Evolutionary conservation across 2,329 filamentous ascomycete genomes (phyloP).

Genomic region (Diaporthe vaccinii): DNA sequence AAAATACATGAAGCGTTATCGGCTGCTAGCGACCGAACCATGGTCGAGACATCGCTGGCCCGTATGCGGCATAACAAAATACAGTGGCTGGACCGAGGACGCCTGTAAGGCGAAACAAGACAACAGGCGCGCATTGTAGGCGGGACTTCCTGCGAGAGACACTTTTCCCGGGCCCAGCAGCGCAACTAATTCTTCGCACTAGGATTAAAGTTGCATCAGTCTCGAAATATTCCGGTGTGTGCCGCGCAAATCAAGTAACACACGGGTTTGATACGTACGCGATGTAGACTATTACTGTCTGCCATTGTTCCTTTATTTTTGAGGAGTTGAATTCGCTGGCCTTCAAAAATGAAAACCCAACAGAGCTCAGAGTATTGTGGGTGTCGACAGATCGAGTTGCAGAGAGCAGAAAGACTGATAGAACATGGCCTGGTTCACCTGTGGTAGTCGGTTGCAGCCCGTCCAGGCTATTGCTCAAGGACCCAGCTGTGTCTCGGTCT

Average conservation of each 20-base stretch:
- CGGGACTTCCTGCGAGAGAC: neutral
- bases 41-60: constrained; percentile 18
- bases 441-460: neutral
- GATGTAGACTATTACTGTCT: neutral
- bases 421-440: neutral
- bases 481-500: no score
- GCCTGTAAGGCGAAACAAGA: constrained; percentile 33
- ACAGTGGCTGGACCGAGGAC: constrained; percentile 13
- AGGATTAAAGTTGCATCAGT: neutral
- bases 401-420: neutral
- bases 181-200: constrained; percentile 2
- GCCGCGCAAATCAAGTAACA: neutral
- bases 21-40: neutral
- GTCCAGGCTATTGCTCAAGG: no score
- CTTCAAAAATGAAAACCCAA: no score
- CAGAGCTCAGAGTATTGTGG: no score
- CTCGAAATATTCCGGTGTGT: neutral
- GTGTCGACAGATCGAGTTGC: neutral
- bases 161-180: constrained; percentile 20
- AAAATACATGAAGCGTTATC: neutral
- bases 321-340: neutral
- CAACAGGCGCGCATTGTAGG: neutral
- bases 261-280: neutral
- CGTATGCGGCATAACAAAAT: constrained; percentile 23
- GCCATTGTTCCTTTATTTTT: neutral